Conservation (phyloP, 306 rosid genomes). For the Ormosia semicastrata region DNA sequence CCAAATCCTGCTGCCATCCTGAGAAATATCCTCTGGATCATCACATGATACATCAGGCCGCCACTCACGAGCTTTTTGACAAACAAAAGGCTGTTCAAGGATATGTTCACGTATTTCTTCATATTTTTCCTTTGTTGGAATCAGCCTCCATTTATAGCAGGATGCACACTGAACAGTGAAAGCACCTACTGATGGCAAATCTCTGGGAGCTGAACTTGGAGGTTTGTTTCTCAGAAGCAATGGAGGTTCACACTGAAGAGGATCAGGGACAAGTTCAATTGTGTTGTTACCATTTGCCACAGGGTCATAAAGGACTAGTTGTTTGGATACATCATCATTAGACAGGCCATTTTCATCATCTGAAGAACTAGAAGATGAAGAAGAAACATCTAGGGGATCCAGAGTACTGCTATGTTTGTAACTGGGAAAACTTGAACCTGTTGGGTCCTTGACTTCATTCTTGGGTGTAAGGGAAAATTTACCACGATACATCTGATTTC, state of each 20-base stretch:
- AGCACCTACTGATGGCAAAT: conserved; percentile 75
- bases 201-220: conserved; percentile 41
- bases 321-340: conserved; percentile 46
- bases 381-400: conserved; percentile 34
- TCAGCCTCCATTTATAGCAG: conserved; percentile 96
- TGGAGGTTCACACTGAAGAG: conserved; percentile 30
- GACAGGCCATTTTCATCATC: conserved; percentile 49
- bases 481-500: conserved; percentile 38
- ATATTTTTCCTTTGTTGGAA: conserved; percentile 82
- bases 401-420: conserved; percentile 16
- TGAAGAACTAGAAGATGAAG: conserved; percentile 47
- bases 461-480: conserved; percentile 40
- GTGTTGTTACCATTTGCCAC: conserved; percentile 33
- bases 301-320: conserved; percentile 74
- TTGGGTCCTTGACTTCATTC: conserved; percentile 29
- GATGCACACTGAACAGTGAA: conserved; percentile 90
- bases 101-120: conserved; percentile 88
- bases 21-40: conserved; percentile 81
- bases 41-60: conserved; percentile 73
- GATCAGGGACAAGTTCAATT: conserved; percentile 40
- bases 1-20: conserved; percentile 90
- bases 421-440: conserved; percentile 31
- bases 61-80: conserved; percentile 83
- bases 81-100: conserved; percentile 70
- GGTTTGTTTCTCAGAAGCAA: conserved; percentile 10